A percentile compares a stretch with the other conserved stretches of the same genome.
Conservation (phyloP, 108 stramenopile genomes). For the Mayamaea pseudoterrestris region DNA sequence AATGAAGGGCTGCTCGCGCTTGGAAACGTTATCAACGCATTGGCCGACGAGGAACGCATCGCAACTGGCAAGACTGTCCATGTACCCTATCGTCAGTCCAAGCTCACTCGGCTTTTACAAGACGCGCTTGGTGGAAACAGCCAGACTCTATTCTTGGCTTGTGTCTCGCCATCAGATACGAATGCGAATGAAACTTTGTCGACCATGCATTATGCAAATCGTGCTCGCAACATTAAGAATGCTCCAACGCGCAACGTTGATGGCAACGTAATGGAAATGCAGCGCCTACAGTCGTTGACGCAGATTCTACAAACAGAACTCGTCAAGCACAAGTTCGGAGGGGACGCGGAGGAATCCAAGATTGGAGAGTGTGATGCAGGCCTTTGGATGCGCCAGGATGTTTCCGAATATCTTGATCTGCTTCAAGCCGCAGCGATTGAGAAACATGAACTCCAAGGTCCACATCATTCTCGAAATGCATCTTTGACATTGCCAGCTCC, state of each 20-base stretch:
- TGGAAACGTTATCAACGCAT: slow-evolving; percentile 96
- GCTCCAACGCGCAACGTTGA: slow-evolving; percentile 74
- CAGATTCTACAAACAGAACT: slow-evolving; percentile 57
- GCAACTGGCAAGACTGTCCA: slow-evolving; percentile 54
- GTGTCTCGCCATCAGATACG: slow-evolving; percentile 86
- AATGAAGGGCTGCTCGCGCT: slow-evolving; percentile 94
- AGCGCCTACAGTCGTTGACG: slow-evolving; percentile 53
- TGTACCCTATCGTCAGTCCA: slow-evolving; percentile 86
- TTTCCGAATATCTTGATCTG: slow-evolving; percentile 36
- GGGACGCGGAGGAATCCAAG: slow-evolving; percentile 1
- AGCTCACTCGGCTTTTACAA: slow-evolving; percentile 80
- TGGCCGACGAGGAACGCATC: slow-evolving; percentile 80
- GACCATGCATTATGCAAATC: slow-evolving; percentile 90
- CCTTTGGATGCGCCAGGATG: slow-evolving; percentile 44
- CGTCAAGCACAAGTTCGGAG: slow-evolving; percentile 36
- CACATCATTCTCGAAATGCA: neutral
- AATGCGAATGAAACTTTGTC: slow-evolving; percentile 85
- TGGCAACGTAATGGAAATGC: slow-evolving; percentile 66
- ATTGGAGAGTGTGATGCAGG: slow-evolving; percentile 37
- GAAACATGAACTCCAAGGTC: slow-evolving; percentile 1
- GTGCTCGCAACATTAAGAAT: slow-evolving; percentile 91
- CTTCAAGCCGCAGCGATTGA: slow-evolving; percentile 29
- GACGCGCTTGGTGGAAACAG: slow-evolving; percentile 96
- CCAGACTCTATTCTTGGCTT: slow-evolving; percentile 86
- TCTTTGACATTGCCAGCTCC: neutral